Conservation (phyloP, 2,329 filamentous ascomycete genomes). For the Hymenoscyphus linearis region DNA sequence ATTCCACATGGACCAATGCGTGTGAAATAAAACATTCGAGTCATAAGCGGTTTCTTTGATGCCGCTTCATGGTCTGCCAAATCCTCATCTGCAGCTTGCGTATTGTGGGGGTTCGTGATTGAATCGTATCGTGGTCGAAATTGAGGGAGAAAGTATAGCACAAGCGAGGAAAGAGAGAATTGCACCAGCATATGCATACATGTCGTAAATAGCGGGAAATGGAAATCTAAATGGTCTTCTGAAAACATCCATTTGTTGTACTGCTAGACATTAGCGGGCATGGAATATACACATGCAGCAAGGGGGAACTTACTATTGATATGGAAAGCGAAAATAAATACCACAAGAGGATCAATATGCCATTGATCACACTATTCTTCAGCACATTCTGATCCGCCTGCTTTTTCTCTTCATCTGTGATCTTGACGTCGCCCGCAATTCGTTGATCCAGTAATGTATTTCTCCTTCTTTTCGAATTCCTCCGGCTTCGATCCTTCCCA, state of each 20-base stretch:
- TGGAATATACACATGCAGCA: not conserved
- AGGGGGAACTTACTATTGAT: conserved; percentile 62
- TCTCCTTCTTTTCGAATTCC: conserved; percentile 59
- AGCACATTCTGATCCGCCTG: conserved; percentile 71
- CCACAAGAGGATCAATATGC: conserved; percentile 80
- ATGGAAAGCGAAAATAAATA: conserved; percentile 88
- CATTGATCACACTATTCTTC: conserved; percentile 66
- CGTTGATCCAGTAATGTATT: conserved; percentile 67
- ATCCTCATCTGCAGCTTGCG: conserved; percentile 27
- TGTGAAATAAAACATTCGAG: conserved; percentile 84
- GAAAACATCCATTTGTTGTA: conserved; percentile 99
- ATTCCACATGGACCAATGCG: conserved; percentile 87
- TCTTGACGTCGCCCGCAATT: conserved; percentile 53
- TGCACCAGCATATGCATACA: conserved; percentile 95
- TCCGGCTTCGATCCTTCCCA: conserved; percentile 62
- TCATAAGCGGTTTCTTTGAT: conserved; percentile 58
- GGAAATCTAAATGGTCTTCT: conserved; percentile 76
- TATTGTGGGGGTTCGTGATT: conserved; percentile 30
- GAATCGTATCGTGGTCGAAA: conserved; percentile 60
- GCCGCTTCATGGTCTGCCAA: conserved; percentile 27
- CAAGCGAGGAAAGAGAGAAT: conserved; percentile 70
- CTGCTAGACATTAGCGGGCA: conserved; percentile 38
- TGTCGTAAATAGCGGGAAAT: conserved; percentile 92
- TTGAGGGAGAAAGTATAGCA: conserved; percentile 78
- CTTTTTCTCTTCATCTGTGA: conserved; percentile 68